Conservation (phyloP, 164 flowering plant genomes). For the Stephania cephalantha region DNA sequence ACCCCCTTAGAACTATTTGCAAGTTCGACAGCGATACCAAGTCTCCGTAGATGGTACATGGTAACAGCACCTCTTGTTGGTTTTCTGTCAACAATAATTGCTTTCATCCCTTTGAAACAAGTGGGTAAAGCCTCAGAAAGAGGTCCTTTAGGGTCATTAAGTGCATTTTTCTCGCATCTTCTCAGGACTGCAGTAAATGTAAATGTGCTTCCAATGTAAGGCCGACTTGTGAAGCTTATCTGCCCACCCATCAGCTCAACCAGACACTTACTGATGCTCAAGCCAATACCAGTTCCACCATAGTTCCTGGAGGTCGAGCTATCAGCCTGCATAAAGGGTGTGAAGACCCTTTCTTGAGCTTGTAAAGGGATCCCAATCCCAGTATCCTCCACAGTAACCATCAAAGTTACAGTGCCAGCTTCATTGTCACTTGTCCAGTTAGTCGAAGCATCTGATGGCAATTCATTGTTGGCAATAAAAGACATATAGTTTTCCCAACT, state of each 20-base stretch:
- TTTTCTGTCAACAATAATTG: conserved; percentile 68
- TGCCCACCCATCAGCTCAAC: conserved; percentile 92
- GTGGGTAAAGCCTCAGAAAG: conserved; percentile 44
- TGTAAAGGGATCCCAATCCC: conserved; percentile 77
- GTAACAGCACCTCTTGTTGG: conserved; percentile 89
- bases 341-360: conserved; percentile 76
- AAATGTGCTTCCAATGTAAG: conserved; percentile 83
- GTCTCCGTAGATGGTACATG: conserved; percentile 72
- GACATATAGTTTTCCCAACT: conserved; percentile 54
- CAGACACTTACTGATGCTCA: conserved; percentile 87
- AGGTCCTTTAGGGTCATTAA: conserved; percentile 32
- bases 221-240: conserved; percentile 69
- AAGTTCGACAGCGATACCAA: conserved; percentile 61
- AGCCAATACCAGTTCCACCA: conserved; percentile 93
- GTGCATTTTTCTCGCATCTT: conserved; percentile 35
- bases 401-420: conserved; percentile 44
- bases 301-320: conserved; percentile 85
- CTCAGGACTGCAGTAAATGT: conserved; percentile 61
- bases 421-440: conserved; percentile 18
- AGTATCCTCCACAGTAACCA: conserved; percentile 83
- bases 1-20: conserved; percentile 37
- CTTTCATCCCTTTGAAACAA: conserved; percentile 59
- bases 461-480: conserved; percentile 39
- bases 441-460: conserved; percentile 25
- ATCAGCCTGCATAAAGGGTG: conserved; percentile 94